phyloP scores from a whole-genome alignment of 2,329 filamentous ascomycete species.

The Pestalotiopsis sp. region DNA sequence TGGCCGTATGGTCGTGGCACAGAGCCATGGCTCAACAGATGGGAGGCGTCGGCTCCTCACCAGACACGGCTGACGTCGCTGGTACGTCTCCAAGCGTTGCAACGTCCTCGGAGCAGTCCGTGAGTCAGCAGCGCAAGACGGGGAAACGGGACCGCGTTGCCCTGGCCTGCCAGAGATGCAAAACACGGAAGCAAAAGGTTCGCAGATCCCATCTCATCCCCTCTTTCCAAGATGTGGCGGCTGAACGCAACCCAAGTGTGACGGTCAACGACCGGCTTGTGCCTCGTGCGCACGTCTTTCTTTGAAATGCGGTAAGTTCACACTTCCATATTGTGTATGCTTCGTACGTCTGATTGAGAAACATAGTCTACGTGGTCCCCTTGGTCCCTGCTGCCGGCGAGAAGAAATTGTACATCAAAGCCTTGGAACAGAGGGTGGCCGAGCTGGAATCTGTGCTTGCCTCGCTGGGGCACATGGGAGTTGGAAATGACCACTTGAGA shows the following conservation, averaged over 20 bases:
- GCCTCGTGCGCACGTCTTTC: slow-evolving; percentile 30
- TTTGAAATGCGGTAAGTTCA: slow-evolving; percentile 29
- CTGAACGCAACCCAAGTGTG: slow-evolving; percentile 22
- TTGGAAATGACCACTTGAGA: slow-evolving; percentile 25
- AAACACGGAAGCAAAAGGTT: slow-evolving; percentile 33
- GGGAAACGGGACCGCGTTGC: slow-evolving; percentile 32
- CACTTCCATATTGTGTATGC: slow-evolving; percentile 3
- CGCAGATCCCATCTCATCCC: background rate
- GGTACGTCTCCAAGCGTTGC: slow-evolving; percentile 20
- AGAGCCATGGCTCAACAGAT: slow-evolving; percentile 22
- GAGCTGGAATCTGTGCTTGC: slow-evolving; percentile 30
- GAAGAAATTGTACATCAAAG: slow-evolving; percentile 33
- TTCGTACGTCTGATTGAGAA: background rate
- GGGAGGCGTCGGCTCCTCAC: slow-evolving; percentile 24
- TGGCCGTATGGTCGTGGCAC: slow-evolving; percentile 9
- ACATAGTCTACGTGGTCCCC: slow-evolving; percentile 31
- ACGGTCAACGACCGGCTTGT: slow-evolving; percentile 31
- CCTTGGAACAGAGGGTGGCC: slow-evolving; percentile 30
- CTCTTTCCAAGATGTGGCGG: background rate
- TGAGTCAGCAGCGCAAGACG: slow-evolving; percentile 23
- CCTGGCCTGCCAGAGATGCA: slow-evolving; percentile 31
- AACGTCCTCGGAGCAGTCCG: slow-evolving; percentile 20
- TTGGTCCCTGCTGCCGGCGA: slow-evolving; percentile 33
- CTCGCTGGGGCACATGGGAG: slow-evolving; percentile 25
- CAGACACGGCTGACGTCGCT: slow-evolving; percentile 23